Base-by-base conservation (phyloP, 2,329 filamentous ascomycete genomes). In the Pseudogymnoascus sp. region DNA sequence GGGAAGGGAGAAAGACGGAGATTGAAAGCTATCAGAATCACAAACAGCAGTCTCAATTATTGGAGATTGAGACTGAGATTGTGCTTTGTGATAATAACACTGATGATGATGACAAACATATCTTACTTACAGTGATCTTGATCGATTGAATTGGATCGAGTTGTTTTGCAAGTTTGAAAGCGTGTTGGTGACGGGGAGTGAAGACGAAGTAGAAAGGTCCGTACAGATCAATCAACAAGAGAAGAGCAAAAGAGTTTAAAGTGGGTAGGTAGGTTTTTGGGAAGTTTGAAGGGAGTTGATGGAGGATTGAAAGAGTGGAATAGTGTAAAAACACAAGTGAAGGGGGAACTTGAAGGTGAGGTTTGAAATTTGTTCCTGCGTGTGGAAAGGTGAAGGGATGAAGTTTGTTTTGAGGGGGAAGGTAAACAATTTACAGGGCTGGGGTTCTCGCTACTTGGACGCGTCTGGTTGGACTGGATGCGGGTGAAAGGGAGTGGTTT, bases 291-390 rank as follows among this genome's bases (percentile, higher is more conserved):
- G 6, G 19, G 33, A 14, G 24, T 33, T 13, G 19, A 33, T 59
- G 33, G 3, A 59, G 33, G 24, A 59, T 33, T 59, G 53, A 59
- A 59, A 13, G 53, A 59, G 33, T 59, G 53, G 19, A 59, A 37
- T 24, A 59, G 33, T 59, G 53, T 33, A 59, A 31, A 59, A 59
- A 59, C 29, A 59, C 29, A 33, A n/a, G 24, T 33, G 53, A 59
- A 59, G n/a, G 33, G 16, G 24, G 33, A 37, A 59, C n/a, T 6
- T 29, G 26, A 29, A 29, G 26, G 33, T 59, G 53, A 59, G 33
- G 31, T 31, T 59, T 31, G 53, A 24, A 44, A 44, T 44, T 44
- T 21, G 10, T 6, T 24, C 19, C 5, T 44, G 40, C 40, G 19
- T 44, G 40, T 44, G 16, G 40, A 44, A 44, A 44, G 19, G 19